Base-by-base conservation (phyloP, 805 yeast species). In the Kodamaea kakaduensis region DNA sequence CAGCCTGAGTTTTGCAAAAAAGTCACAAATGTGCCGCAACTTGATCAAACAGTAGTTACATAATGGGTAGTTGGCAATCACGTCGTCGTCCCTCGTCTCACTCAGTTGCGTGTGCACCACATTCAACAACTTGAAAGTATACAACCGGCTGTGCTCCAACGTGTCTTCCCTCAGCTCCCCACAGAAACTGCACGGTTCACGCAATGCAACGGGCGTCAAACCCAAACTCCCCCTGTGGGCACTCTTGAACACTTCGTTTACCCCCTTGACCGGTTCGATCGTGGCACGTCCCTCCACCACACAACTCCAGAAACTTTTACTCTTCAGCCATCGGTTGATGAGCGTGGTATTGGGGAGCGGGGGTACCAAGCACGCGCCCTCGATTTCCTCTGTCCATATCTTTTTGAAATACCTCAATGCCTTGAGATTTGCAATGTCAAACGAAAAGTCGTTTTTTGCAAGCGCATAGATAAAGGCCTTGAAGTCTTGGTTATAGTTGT, bases 191-290 rank as follows among this genome's bases (percentile, higher is more conserved):
- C 97, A 90, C 4, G 88, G 77, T 2, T 77, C 77, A 33, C 71
- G 68, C 15, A 84, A 73, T 0, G 95, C 95, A 12, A 84, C 78
- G 0, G 95, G 90, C 5, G 78, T 81, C 2, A 75, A 49, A 14
- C 36, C 36, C 2, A 17, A 25, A 18, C 37, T 44, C 24, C 52
- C 58, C 22, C 42, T 41, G 36, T 65, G 64, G 1, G 63, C 50
- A 22, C 65, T 47, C 47, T 78, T 76, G 61, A 81, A 82, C 1
- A 77, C 74, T 56, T 84, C 94, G 50, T 89, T 88, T 25, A 82
- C 71, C 0, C 90, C 89, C 34, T 86, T 77, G 6, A 89, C 74
- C 0, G 98, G 98, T 58, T 88, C 95, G 25, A 90, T 79, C 3
- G 78, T 69, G 5, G 86, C 87, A 28, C 82, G 71, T 3, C 94